Percentiles rank a stretch among this genome's conserved stretches.
Evolutionary conservation across 257 asterid species (phyloP).

Genomic region (Solanum rostratum): DNA sequence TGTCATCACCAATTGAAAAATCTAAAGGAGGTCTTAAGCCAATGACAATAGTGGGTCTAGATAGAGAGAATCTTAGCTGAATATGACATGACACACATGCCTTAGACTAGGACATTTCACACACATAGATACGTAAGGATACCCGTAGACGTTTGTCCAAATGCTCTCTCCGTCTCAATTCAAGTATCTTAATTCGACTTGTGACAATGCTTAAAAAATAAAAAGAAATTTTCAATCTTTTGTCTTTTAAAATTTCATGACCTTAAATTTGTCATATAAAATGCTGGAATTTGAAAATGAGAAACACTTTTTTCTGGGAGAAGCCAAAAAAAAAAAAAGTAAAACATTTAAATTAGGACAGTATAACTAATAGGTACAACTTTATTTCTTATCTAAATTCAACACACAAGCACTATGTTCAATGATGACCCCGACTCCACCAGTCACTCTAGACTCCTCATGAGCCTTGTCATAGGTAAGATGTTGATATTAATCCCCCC

Average conservation of each 20-base stretch:
- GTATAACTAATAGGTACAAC: no score
- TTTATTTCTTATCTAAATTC: no score
- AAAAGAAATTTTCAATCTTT: no score
- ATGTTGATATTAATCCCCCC: no score
- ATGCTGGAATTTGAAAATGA: neutral
- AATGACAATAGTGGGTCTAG: constrained; percentile 10
- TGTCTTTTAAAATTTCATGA: neutral
- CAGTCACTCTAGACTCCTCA: no score
- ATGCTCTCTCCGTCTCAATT: no score
- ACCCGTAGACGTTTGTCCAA: neutral
- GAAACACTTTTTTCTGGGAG: neutral
- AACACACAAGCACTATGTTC: no score
- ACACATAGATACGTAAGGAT: neutral
- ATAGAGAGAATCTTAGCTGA: constrained; percentile 24
- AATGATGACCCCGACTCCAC: no score
- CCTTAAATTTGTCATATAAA: neutral
- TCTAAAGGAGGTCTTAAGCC: neutral
- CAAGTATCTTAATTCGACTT: no score
- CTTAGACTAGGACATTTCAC: constrained; percentile 20
- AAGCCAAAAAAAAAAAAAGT: neutral
- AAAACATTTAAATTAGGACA: neutral
- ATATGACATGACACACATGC: constrained; percentile 34
- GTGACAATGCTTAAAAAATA: no score
- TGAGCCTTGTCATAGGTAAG: no score
- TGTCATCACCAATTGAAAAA: constrained; percentile 8